Evolutionary conservation across 202 grass and related monocot species (phyloP), one percentile per base, ranked within the genome.

Genomic region (Setaria italica): DNA sequence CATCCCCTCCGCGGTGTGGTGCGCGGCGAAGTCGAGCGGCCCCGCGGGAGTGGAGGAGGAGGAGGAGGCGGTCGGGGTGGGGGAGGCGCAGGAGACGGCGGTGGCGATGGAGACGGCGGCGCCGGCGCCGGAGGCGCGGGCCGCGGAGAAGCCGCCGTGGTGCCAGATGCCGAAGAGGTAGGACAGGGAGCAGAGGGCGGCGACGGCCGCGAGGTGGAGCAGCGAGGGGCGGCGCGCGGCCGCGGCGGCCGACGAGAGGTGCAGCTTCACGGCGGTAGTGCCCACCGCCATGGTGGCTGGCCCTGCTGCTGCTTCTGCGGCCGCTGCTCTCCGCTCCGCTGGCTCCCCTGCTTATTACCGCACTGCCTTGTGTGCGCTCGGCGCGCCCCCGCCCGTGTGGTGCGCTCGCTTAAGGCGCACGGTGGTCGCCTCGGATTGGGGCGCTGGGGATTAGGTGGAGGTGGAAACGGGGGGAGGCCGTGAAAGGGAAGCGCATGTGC

Each of bases 151-250:
- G 42, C 91, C 94, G 58, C 86, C 82, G 70, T 93, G 87, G 63
- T 95, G 94, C 91, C 91, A 95, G 74, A 93, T 57, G 62, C 94
- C 94, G 74, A 86, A 57, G 89, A 93, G 84, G 89, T 93, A 93
- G 30, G 91, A 96, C 0, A 80, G 74, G 29, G 87, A 88, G 82
- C 94, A 96, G 87, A 96, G 94, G 70, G 86, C 70, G 9, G 82
- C 78, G 77, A 96, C 85, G 77, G 88, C 87, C 43, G 54, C 71
- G 62, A 96, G 79, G 78, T 88, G 82, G 56, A 86, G 49, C 73
- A 96, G 63, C 35, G 88, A 86, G 1, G 78, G 88, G 59, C 89
- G 91, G 16, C 86, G n/a, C 59, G 67, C 76, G 54, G 50, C 33
- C 19, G 76, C 34, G 35, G 72, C 86, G 16, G 58, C 82, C 20